Conservation (phyloP, 352 stramenopile species). For the Phytophthora idaei region DNA sequence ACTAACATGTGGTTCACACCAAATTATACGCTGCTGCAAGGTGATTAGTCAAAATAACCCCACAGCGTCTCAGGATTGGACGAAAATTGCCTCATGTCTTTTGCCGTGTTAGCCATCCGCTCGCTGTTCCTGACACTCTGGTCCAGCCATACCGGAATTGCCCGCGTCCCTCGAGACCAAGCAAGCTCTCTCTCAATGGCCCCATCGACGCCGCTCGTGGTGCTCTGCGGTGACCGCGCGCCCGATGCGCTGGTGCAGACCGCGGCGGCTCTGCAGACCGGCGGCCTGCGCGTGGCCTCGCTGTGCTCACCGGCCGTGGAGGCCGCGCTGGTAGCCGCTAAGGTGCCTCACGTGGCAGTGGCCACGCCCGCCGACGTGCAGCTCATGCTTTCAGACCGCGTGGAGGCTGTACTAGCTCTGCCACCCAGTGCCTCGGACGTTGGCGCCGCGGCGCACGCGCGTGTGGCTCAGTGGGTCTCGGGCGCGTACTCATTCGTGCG, state of each 20-base stretch:
- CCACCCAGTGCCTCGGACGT: conserved; percentile 40
- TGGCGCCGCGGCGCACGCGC: conserved; percentile 41
- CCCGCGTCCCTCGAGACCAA: conserved; percentile 7
- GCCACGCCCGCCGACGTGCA: conserved; percentile 65
- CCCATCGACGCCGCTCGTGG: conserved; percentile 55
- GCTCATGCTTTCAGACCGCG: conserved; percentile 70
- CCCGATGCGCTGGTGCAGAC: conserved; percentile 51
- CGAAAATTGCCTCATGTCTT: not conserved
- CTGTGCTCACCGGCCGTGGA: conserved; percentile 60
- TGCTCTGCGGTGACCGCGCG: conserved; percentile 69
- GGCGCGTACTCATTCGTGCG: conserved; percentile 83
- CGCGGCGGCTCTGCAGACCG: conserved; percentile 54
- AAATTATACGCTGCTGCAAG: not conserved
- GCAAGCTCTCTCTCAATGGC: conserved; percentile 27
- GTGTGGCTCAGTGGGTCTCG: conserved; percentile 70
- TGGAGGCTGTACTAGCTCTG: conserved; percentile 71
- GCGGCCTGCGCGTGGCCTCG: conserved; percentile 66
- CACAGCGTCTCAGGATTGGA: not conserved
- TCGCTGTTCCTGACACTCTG: conserved; percentile 9
- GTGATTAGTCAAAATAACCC: not conserved
- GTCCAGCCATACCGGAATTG: conserved; percentile 34
- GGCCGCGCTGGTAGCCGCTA: conserved; percentile 67
- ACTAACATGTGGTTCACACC: conserved; percentile 7
- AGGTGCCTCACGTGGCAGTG: conserved; percentile 78
- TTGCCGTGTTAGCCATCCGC: conserved; percentile 30